Evolutionary conservation across 306 rosid species (phyloP).

Genomic region (Betula pendula): DNA sequence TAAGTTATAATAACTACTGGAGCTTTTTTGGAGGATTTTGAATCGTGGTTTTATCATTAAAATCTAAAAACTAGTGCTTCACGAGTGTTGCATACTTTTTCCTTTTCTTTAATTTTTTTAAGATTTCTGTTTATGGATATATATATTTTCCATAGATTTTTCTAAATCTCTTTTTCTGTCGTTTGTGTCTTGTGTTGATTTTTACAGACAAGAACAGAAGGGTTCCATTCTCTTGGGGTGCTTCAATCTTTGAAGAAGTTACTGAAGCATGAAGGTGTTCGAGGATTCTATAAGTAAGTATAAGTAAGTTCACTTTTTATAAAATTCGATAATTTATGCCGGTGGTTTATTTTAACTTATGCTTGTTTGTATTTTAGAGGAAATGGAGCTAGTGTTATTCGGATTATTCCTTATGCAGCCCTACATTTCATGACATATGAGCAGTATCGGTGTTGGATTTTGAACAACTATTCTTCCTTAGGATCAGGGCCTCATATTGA

Average conservation of each 20-base stretch:
- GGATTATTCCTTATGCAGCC: conserved; percentile 95
- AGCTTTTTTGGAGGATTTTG: neutral
- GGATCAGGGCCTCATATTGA: conserved; percentile 89
- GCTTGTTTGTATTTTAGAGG: conserved; percentile 57
- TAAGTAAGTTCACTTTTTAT: conserved; percentile 52
- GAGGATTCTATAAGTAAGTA: conserved; percentile 88
- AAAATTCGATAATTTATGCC: neutral
- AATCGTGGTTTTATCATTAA: neutral
- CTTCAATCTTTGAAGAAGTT: conserved; percentile 69
- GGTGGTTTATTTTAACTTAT: conserved; percentile 6
- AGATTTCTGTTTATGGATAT: conserved; percentile 8
- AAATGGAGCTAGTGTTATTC: conserved; percentile 91
- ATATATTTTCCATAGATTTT: conserved; percentile 13
- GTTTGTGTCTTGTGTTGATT: neutral
- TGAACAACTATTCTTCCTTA: conserved; percentile 56
- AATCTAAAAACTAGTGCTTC: neutral
- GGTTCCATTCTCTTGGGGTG: conserved; percentile 78
- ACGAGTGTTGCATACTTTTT: neutral
- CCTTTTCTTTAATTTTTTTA: neutral
- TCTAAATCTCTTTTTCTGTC: neutral
- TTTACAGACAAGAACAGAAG: conserved; percentile 78
- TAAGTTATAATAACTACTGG: neutral
- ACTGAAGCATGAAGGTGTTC: conserved; percentile 70
- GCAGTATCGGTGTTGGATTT: conserved; percentile 84
- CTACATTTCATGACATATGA: conserved; percentile 96